Conservation (phyloP, 345 rosid genomes). For the Litchi chinensis region DNA sequence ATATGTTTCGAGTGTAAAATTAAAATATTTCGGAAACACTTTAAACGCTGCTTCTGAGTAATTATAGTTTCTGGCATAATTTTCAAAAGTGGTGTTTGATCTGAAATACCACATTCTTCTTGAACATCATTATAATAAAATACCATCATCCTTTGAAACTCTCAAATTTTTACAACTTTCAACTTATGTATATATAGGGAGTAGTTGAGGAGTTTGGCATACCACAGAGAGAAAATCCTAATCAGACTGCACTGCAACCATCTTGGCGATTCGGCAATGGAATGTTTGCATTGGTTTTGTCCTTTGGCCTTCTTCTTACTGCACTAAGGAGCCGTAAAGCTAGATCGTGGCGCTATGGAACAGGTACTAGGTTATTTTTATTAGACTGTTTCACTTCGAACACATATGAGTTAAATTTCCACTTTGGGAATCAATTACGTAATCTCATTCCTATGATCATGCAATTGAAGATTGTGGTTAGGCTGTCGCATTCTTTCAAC, state of each 20-base stretch:
- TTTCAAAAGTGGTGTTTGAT: neutral
- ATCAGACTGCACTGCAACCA: constrained; percentile 41
- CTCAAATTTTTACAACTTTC: neutral
- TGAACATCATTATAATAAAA: neutral
- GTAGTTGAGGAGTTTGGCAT: constrained; percentile 60
- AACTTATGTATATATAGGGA: constrained; percentile 40
- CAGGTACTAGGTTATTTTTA: constrained; percentile 40
- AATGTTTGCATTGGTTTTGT: constrained; percentile 63
- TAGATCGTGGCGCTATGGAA: constrained; percentile 60
- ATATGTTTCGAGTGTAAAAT: neutral
- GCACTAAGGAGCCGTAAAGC: constrained; percentile 66
- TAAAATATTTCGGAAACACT: constrained; percentile 9
- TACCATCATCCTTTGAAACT: neutral
- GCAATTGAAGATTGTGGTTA: neutral
- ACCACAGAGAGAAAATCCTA: constrained; percentile 52
- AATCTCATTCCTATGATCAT: constrained; percentile 11
- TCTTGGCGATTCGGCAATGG: constrained; percentile 69
- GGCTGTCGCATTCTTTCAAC: constrained; percentile 14
- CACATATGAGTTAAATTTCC: neutral
- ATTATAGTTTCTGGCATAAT: constrained; percentile 4
- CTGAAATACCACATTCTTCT: neutral
- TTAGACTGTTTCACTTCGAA: neutral
- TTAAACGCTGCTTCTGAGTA: neutral
- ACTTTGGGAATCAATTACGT: neutral
- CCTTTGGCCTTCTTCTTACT: constrained; percentile 62